phyloP scores from a whole-genome alignment of 1,139 yeast species.

The Suhomyces maxii region DNA sequence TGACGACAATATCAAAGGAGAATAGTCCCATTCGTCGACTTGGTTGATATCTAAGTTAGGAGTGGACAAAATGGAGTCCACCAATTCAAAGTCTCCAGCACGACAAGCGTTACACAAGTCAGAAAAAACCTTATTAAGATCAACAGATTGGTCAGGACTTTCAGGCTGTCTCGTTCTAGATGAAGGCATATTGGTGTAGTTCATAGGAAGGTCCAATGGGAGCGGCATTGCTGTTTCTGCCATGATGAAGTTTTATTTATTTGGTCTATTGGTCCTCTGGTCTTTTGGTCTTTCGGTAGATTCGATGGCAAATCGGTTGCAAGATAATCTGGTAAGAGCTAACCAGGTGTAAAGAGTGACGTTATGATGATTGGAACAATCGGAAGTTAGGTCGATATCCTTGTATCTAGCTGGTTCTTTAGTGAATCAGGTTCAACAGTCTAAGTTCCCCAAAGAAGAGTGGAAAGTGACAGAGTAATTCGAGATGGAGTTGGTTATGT shows the following conservation, averaged over 20 bases:
- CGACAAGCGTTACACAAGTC: constrained; percentile 69
- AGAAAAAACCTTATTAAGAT: constrained; percentile 25
- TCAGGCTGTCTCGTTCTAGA: background rate
- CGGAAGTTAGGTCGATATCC: too few species aligned
- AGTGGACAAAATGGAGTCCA: constrained; percentile 53
- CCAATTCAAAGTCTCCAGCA: constrained; percentile 64
- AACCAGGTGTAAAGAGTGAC: too few species aligned
- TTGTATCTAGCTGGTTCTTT: too few species aligned
- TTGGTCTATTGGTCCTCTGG: background rate
- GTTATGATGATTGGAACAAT: too few species aligned
- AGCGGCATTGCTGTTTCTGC: background rate
- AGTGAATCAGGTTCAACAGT: too few species aligned
- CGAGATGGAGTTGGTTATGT: too few species aligned
- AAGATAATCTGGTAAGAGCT: too few species aligned
- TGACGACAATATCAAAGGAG: constrained; percentile 72
- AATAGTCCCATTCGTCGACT: constrained; percentile 71
- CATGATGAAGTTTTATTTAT: background rate
- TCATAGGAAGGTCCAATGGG: constrained; percentile 8
- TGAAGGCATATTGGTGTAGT: constrained; percentile 11
- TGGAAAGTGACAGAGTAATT: too few species aligned
- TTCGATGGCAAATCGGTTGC: too few species aligned
- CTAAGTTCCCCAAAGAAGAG: too few species aligned
- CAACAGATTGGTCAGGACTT: background rate
- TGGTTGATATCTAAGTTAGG: constrained; percentile 60
- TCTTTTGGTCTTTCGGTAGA: background rate